A percentile compares a stretch with the other conserved stretches of the same genome.
phyloP scores from a whole-genome alignment of 331 rosid species.

The Ulmus americana region DNA sequence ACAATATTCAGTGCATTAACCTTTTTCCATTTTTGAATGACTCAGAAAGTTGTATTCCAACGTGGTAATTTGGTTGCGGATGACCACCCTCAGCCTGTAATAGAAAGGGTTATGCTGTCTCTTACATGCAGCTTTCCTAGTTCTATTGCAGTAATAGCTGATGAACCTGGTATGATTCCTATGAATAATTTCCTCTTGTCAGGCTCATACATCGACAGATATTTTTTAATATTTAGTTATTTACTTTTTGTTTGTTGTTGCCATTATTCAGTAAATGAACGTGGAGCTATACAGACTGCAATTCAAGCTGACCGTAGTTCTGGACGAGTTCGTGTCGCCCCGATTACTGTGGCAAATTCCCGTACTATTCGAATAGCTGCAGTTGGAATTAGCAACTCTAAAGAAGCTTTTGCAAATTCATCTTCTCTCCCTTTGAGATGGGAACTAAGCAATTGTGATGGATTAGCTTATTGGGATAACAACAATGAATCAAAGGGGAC shows the following conservation, averaged over 20 bases:
- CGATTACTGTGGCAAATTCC: conserved; percentile 81
- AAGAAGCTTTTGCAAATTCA: conserved; percentile 82
- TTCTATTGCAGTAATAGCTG: conserved; percentile 69
- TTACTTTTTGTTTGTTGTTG: conserved; percentile 22
- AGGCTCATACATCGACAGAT: conserved; percentile 11
- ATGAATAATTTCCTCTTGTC: conserved; percentile 5
- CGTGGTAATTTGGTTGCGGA: conserved; percentile 87
- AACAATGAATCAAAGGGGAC: conserved; percentile 38
- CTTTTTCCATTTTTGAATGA: conserved; percentile 33
- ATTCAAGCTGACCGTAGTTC: conserved; percentile 60
- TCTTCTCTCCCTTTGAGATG: conserved; percentile 80
- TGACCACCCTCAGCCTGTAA: conserved; percentile 73
- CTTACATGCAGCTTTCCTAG: conserved; percentile 61
- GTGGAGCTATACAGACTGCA: conserved; percentile 47
- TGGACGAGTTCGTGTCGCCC: conserved; percentile 41
- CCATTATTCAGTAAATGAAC: conserved; percentile 51
- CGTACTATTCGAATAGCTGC: conserved; percentile 68
- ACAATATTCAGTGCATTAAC: conserved; percentile 8
- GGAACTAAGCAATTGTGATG: conserved; percentile 69
- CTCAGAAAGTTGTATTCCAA: conserved; percentile 61
- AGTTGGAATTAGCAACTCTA: conserved; percentile 59
- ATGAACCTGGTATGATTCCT: conserved; percentile 56
- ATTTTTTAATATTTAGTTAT: neutral
- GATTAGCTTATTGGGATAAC: conserved; percentile 70
- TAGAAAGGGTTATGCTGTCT: conserved; percentile 48